phyloP scores from a whole-genome alignment of 495 filamentous ascomycete species.

The Lophiostoma macrostomum region DNA sequence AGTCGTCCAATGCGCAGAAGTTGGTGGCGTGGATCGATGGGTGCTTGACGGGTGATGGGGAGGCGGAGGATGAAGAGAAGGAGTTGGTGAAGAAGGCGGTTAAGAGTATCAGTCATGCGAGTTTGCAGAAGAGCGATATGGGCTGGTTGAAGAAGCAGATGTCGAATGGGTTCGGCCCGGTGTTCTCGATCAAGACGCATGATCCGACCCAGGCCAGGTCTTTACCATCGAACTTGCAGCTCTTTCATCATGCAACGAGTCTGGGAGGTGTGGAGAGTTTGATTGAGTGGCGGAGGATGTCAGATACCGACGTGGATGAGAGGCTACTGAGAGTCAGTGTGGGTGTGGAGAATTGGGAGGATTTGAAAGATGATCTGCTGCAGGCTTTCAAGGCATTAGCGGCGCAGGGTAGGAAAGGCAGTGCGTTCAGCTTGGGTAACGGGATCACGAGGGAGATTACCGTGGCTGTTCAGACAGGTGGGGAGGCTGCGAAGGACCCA shows the following conservation, averaged over 20 bases:
- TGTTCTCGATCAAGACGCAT: constrained; percentile 72
- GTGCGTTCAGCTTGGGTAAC: neutral
- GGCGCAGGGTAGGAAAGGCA: neutral
- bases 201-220: constrained; percentile 57
- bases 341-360: constrained; percentile 83
- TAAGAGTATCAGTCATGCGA: constrained; percentile 67
- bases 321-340: constrained; percentile 77
- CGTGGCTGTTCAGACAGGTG: constrained; percentile 2
- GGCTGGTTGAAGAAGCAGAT: constrained; percentile 83
- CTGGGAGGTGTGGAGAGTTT: constrained; percentile 90
- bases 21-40: constrained; percentile 70
- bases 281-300: constrained; percentile 88
- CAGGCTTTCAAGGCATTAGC: constrained; percentile 56
- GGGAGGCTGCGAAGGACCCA: neutral
- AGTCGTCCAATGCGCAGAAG: constrained; percentile 62
- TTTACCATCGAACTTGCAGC: constrained; percentile 70
- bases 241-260: constrained; percentile 94
- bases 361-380: constrained; percentile 73
- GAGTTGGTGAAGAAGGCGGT: constrained; percentile 54
- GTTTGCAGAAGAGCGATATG: constrained; percentile 61
- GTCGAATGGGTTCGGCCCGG: constrained; percentile 85
- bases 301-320: constrained; percentile 68
- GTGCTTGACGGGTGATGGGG: constrained; percentile 43
- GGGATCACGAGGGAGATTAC: neutral
- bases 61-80: constrained; percentile 37